These are phyloP conservation scores for Lepraria neglecta DNA, from an alignment of 495 filamentous ascomycete species.

Conservation along the genomic window DNA sequence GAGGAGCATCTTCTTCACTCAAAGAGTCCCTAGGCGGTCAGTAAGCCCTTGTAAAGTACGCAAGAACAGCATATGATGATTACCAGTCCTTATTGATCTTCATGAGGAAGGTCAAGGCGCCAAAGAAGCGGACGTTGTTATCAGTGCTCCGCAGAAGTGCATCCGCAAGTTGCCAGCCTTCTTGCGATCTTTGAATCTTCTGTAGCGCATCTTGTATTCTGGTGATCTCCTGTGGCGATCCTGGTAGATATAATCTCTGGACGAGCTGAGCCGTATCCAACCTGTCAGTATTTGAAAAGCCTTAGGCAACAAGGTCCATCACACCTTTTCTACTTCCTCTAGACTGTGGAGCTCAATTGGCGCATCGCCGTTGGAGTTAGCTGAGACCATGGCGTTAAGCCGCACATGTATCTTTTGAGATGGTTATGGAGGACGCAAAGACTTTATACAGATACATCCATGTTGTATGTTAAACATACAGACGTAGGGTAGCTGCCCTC, in stretches of 20 bases:
- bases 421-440: no score
- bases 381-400: not conserved
- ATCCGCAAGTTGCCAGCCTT: constrained; percentile 83
- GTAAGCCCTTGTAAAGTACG: constrained; percentile 21
- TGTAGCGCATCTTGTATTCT: constrained; percentile 73
- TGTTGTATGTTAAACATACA: not conserved
- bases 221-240: constrained; percentile 51
- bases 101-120: constrained; percentile 86
- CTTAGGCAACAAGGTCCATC: not conserved
- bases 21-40: constrained; percentile 48
- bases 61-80: constrained; percentile 11
- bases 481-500: not conserved
- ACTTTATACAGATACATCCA: not conserved
- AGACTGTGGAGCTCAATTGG: constrained; percentile 7
- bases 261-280: constrained; percentile 43
- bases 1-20: constrained; percentile 51
- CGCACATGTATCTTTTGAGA: not conserved
- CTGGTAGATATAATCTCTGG: constrained; percentile 64
- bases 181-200: constrained; percentile 62
- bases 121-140: constrained; percentile 79
- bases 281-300: constrained; percentile 3
- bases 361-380: not conserved
- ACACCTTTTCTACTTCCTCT: constrained; percentile 18
- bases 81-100: constrained; percentile 85
- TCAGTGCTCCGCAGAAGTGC: constrained; percentile 57